A percentile compares a stretch with the other conserved stretches of the same genome.
Evolutionary conservation across 306 rosid species (phyloP).

Genomic region (Adenanthera pavonina): DNA sequence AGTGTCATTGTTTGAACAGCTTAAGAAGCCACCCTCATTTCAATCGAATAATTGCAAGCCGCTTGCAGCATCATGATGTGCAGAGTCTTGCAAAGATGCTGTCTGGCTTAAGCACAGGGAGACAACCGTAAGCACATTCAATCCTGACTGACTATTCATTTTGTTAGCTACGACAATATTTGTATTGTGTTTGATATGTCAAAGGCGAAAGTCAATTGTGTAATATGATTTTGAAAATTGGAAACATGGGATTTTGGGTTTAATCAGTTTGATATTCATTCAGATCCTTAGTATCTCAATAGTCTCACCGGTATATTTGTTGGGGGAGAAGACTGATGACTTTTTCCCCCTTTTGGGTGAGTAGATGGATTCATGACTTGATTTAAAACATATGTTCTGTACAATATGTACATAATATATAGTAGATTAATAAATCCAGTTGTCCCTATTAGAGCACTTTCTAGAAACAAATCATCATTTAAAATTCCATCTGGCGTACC

Average conservation of each 20-base stretch:
- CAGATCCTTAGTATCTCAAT: background rate
- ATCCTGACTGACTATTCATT: constrained; percentile 29
- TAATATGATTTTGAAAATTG: background rate
- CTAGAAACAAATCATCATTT: background rate
- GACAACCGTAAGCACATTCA: constrained; percentile 76
- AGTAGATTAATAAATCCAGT: constrained; percentile 7
- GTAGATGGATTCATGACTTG: background rate
- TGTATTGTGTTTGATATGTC: background rate
- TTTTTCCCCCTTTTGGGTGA: no score
- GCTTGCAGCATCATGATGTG: constrained; percentile 66
- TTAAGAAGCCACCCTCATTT: constrained; percentile 86
- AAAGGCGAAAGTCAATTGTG: background rate
- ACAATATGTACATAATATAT: background rate
- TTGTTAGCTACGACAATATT: constrained; percentile 31
- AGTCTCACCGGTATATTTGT: no score
- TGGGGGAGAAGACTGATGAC: no score
- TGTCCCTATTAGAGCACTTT: background rate
- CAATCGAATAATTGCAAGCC: constrained; percentile 57
- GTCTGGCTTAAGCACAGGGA: constrained; percentile 80
- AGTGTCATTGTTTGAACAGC: constrained; percentile 51
- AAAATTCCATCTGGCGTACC: background rate
- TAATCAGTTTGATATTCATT: constrained; percentile 12
- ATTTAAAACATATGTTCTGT: background rate
- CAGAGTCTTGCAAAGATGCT: constrained; percentile 70
- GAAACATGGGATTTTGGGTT: background rate